These are phyloP conservation scores for Plantago ovata DNA, from an alignment of 257 asterid genomes.

Conservation along the genomic window DNA sequence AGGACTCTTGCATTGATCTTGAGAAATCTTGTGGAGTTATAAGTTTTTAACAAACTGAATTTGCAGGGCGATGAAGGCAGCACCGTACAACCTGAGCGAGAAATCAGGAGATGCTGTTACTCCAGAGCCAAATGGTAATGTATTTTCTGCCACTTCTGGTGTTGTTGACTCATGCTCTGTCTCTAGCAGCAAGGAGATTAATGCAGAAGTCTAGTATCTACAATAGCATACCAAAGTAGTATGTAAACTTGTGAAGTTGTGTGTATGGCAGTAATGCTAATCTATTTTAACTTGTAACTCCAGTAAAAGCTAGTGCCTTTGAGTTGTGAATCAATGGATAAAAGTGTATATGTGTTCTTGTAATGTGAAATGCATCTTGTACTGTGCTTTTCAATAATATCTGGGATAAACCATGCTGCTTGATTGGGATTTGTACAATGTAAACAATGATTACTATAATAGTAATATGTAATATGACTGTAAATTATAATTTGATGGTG, in stretches of 20 bases:
- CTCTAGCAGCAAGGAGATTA: slow-evolving; percentile 32
- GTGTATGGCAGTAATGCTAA: no score
- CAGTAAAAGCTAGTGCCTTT: no score
- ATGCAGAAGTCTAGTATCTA: slow-evolving; percentile 12
- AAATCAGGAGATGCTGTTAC: slow-evolving; percentile 28
- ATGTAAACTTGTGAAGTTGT: slow-evolving; percentile 7
- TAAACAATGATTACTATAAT: no score
- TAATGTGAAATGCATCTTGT: neutral
- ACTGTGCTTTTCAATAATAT: neutral
- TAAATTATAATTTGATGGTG: no score
- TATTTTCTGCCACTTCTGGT: slow-evolving; percentile 42
- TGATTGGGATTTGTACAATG: neutral
- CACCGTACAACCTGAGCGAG: slow-evolving; percentile 51
- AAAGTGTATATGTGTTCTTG: slow-evolving; percentile 3
- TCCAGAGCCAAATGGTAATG: slow-evolving; percentile 33
- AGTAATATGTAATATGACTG: no score
- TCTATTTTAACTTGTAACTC: no score
- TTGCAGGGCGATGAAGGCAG: slow-evolving; percentile 53
- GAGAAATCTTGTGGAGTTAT: no score
- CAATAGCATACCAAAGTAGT: slow-evolving; percentile 19
- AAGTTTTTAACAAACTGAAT: neutral
- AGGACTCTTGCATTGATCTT: neutral
- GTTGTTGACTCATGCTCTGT: slow-evolving; percentile 36
- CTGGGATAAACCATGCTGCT: neutral
- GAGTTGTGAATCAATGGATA: no score